Percentiles rank a stretch among this genome's conserved stretches.
Conservation (phyloP, 345 rosid genomes). For the Balakata baccata region DNA sequence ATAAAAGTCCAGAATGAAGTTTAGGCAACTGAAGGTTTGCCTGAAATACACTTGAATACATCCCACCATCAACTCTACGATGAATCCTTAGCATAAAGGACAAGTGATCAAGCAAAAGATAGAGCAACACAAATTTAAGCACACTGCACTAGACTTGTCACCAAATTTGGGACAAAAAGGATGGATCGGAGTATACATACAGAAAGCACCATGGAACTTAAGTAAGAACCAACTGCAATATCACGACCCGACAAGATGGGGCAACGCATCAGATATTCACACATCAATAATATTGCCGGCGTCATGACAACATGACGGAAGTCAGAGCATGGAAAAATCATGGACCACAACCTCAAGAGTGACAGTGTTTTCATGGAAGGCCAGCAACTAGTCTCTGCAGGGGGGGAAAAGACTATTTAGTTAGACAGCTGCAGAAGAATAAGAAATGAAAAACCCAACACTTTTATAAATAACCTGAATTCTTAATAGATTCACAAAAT, state of each 20-base stretch:
- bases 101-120: neutral
- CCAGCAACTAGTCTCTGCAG: slow-evolving; percentile 74
- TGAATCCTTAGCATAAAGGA: neutral
- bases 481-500: slow-evolving; percentile 71
- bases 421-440: slow-evolving; percentile 6
- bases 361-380: slow-evolving; percentile 84
- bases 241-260: slow-evolving; percentile 75
- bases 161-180: neutral
- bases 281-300: slow-evolving; percentile 73
- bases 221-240: slow-evolving; percentile 75
- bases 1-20: neutral
- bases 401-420: slow-evolving; percentile 5
- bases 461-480: slow-evolving; percentile 46
- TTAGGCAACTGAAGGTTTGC: neutral
- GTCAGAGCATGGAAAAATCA: slow-evolving; percentile 94
- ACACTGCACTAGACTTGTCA: neutral
- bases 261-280: slow-evolving; percentile 94
- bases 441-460: neutral
- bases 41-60: slow-evolving; percentile 1
- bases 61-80: slow-evolving; percentile 3
- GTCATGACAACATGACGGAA: slow-evolving; percentile 92
- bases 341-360: slow-evolving; percentile 86
- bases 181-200: slow-evolving; percentile 40
- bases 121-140: neutral
- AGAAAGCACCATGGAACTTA: slow-evolving; percentile 76